Evolutionary conservation across 371 early-diverging fungal species (phyloP).

Genomic region (Syncephalastrum monosporum): DNA sequence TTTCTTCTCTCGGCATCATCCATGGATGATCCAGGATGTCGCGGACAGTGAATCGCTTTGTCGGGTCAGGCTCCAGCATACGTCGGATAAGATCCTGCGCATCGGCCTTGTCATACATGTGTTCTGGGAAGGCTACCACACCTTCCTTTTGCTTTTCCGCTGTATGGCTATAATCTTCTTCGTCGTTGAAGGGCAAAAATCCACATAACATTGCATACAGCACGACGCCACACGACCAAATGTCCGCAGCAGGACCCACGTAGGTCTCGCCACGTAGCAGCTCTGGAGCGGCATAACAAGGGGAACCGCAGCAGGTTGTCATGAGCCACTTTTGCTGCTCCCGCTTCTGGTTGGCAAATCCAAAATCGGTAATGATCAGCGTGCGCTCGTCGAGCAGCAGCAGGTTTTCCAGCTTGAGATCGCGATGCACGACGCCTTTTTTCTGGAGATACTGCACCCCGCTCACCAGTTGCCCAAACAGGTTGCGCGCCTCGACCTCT

Average conservation of each 20-base stretch:
- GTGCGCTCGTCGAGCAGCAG: slow-evolving; percentile 77
- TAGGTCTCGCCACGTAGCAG: slow-evolving; percentile 90
- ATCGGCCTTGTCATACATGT: slow-evolving; percentile 23
- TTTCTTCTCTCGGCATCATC: slow-evolving; percentile 26
- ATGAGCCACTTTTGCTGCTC: slow-evolving; percentile 53
- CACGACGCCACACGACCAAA: slow-evolving; percentile 93
- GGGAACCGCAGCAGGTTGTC: slow-evolving; percentile 90
- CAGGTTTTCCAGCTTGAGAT: slow-evolving; percentile 80
- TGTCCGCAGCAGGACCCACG: slow-evolving; percentile 91
- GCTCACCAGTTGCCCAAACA: slow-evolving; percentile 67
- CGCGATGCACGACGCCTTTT: slow-evolving; percentile 58
- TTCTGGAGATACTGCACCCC: slow-evolving; percentile 54
- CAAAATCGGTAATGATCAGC: slow-evolving; percentile 97
- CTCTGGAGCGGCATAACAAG: slow-evolving; percentile 96
- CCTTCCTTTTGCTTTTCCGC: slow-evolving; percentile 61
- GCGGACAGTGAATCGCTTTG: slow-evolving; percentile 41
- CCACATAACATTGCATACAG: slow-evolving; percentile 73
- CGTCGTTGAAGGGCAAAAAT: slow-evolving; percentile 79
- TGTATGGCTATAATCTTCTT: slow-evolving; percentile 58
- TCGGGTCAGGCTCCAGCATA: slow-evolving; percentile 55
- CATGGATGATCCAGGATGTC: slow-evolving; percentile 54
- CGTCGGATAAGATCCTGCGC: slow-evolving; percentile 37
- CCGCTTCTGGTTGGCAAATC: slow-evolving; percentile 86
- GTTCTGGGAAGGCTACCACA: slow-evolving; percentile 49
- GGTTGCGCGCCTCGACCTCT: slow-evolving; percentile 50